Base-by-base conservation (phyloP, 805 yeast species). In the Cyberlindnera xishuangbannaensis region DNA sequence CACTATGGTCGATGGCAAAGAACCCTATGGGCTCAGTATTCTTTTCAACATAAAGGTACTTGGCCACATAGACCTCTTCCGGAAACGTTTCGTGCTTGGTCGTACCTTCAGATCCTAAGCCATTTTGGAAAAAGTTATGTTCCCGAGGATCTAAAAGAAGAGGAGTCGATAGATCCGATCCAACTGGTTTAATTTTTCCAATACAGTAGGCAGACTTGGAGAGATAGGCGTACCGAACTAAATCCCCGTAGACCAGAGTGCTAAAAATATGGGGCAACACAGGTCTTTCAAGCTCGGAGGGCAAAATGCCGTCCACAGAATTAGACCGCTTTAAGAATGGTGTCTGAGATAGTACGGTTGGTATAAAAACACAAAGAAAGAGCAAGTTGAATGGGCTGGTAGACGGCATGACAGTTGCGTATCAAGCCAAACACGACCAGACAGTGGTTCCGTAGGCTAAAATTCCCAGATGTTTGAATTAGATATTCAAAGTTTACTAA, bases 1-100 rank as follows among this genome's bases (percentile, higher is more conserved):
- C 48, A 16, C 30, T 27, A 41, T 67, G 71, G 50, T 77, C 83
- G 11, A 69, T 57, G 7, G 76, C 73, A 25, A 73, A 63, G 49
- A 59, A 71, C 0, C 86, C 85, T 6, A 33, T 42, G 6, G 21
- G 7, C 2, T n/a, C 18, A 5, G 5, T 18, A n/a, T 17, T 9
- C 19, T 7, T 19, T 7, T 23, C 23, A 6, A 31, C 18, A 10
- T 27, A 26, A 3, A 40, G 27, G 12, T 28, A 14, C 13, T 36
- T 40, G 16, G 45, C 47, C 10, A 36, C 12, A 24, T 30, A 25
- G n/a, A 42, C 31, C 14, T 34, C 45, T 7, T 30, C 15, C 3
- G 34, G 39, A 14, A 30, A 22, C 4, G 27, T 24, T 6, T 15
- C 16, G 2, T 31, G 25, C 4, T 15, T 12, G 4, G 23, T 15